These are phyloP conservation scores for Talaromyces verruculosus DNA, from an alignment of 2,329 filamentous ascomycete species.

Conservation along the genomic window DNA sequence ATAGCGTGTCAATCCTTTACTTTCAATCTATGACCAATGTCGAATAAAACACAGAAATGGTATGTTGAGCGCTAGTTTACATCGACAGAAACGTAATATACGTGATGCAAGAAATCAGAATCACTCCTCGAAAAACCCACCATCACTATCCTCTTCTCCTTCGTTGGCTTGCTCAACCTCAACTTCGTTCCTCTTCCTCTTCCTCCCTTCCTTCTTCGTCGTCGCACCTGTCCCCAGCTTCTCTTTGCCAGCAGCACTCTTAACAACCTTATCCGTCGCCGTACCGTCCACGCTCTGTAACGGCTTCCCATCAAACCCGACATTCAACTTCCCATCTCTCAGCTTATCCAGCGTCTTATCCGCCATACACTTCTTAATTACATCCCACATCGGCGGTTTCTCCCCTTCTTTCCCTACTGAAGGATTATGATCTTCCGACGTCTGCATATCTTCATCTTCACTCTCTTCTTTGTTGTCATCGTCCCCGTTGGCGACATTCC, in stretches of 20 bases:
- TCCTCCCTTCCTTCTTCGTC: background rate
- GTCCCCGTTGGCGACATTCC: background rate
- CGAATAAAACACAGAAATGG: background rate
- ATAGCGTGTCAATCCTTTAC: background rate
- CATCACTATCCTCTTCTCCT: slow-evolving; percentile 37
- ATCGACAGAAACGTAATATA: background rate
- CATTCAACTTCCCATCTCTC: slow-evolving; percentile 42
- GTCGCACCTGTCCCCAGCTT: slow-evolving; percentile 4
- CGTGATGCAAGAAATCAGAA: background rate
- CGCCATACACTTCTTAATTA: slow-evolving; percentile 47
- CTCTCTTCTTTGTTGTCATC: background rate
- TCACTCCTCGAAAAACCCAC: slow-evolving; percentile 42
- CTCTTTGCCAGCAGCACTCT: background rate
- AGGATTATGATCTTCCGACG: slow-evolving; percentile 4
- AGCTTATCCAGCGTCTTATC: slow-evolving; percentile 45
- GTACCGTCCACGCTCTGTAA: background rate
- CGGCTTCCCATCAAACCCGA: slow-evolving; percentile 25
- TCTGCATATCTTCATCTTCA: slow-evolving; percentile 22
- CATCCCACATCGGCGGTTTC: slow-evolving; percentile 47
- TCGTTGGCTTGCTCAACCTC: slow-evolving; percentile 18
- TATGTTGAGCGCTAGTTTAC: slow-evolving; percentile 1
- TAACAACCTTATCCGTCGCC: background rate
- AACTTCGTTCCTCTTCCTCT: slow-evolving; percentile 4
- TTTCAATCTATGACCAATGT: background rate
- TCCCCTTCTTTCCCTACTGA: slow-evolving; percentile 20